phyloP scores from a whole-genome alignment of 352 stramenopile genomes.

The Peronosclerospora sorghi region DNA sequence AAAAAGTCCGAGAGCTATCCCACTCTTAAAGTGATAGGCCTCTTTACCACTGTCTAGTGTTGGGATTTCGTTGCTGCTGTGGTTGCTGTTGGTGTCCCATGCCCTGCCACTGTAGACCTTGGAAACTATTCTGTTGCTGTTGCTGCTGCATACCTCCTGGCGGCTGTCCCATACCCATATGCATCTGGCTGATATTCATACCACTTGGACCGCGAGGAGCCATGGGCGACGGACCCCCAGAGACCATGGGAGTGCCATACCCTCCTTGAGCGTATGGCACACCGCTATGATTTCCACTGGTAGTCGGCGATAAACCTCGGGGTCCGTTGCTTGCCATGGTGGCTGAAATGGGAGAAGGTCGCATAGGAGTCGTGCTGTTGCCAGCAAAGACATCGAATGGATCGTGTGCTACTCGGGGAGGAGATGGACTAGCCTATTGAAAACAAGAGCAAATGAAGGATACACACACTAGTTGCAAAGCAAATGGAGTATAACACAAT shows the following conservation, averaged over 20 bases:
- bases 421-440: conserved; percentile 11
- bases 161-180: conserved; percentile 51
- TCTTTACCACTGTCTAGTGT: conserved; percentile 34
- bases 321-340: conserved; percentile 20
- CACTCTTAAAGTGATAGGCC: too few species aligned
- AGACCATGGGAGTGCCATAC: conserved; percentile 33
- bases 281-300: conserved; percentile 12
- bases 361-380: conserved; percentile 23
- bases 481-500: neutral
- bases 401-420: conserved; percentile 29
- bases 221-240: conserved; percentile 29
- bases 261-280: conserved; percentile 20
- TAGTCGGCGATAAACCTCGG: conserved; percentile 21
- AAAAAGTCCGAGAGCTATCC: too few species aligned
- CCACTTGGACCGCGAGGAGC: conserved; percentile 33
- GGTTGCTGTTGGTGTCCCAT: conserved; percentile 55
- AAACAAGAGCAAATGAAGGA: conserved; percentile 2
- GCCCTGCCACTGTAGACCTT: conserved; percentile 72
- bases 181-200: conserved; percentile 82
- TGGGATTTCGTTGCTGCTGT: conserved; percentile 50
- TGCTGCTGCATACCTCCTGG: conserved; percentile 31
- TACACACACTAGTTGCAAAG: neutral
- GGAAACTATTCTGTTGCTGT: conserved; percentile 55
- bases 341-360: conserved; percentile 21
- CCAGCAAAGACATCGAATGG: conserved; percentile 66